A percentile compares a stretch with the other conserved stretches of the same genome.
phyloP scores from a whole-genome alignment of 495 filamentous ascomycete genomes.

The Beverwykella pulmonaria region DNA sequence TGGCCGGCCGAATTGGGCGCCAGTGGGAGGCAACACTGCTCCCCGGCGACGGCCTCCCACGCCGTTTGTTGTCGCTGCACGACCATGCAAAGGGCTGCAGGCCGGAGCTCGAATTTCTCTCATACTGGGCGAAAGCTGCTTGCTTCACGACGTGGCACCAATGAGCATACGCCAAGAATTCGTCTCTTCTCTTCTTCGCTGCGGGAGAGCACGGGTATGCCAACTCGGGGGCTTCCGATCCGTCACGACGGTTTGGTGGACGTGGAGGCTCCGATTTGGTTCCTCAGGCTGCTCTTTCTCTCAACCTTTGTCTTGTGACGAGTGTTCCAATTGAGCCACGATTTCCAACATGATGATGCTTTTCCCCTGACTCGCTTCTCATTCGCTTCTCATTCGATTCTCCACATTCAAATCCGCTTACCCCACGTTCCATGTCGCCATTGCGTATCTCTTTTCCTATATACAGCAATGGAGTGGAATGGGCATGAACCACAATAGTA shows the following conservation, averaged over 20 bases:
- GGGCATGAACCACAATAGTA: slow-evolving; percentile 1
- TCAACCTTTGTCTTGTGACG: slow-evolving; percentile 23
- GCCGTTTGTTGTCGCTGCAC: slow-evolving; percentile 25
- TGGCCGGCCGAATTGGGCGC: slow-evolving; percentile 13
- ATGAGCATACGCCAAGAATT: slow-evolving; percentile 16
- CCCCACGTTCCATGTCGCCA: slow-evolving; percentile 36
- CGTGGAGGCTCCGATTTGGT: slow-evolving; percentile 6
- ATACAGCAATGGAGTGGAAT: slow-evolving; percentile 19
- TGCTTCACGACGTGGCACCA: slow-evolving; percentile 33
- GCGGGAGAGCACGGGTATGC: slow-evolving; percentile 28
- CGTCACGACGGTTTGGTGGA: slow-evolving; percentile 6
- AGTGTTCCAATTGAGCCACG: slow-evolving; percentile 22
- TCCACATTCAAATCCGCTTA: slow-evolving; percentile 27
- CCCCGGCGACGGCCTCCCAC: not conserved
- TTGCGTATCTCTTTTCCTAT: slow-evolving; percentile 25
- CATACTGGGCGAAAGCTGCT: not conserved
- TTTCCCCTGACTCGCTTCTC: slow-evolving; percentile 17
- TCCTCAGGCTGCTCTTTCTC: slow-evolving; percentile 9
- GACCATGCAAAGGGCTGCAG: slow-evolving; percentile 10
- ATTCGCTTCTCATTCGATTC: slow-evolving; percentile 36
- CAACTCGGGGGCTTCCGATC: slow-evolving; percentile 28
- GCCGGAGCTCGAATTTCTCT: slow-evolving; percentile 21
- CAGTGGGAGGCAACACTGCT: slow-evolving; percentile 4
- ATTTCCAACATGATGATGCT: slow-evolving; percentile 7
- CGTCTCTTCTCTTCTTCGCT: not conserved